Conservation (phyloP, 2,329 filamentous ascomycete species). For the Colletotrichum phormii region DNA sequence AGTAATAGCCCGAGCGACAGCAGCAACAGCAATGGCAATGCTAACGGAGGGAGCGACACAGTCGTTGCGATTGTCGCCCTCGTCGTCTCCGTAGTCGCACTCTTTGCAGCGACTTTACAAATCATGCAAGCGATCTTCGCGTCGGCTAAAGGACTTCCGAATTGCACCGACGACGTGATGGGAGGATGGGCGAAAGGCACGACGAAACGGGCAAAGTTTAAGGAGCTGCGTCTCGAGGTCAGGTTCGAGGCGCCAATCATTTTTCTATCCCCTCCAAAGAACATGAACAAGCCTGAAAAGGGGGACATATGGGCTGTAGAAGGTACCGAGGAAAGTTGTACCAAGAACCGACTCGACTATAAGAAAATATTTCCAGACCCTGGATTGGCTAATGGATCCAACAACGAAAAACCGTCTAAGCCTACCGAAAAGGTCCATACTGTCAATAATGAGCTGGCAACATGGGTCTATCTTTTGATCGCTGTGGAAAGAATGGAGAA, state of each 20-base stretch:
- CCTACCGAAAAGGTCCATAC: constrained; percentile 9
- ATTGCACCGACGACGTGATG: constrained; percentile 22
- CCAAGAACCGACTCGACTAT: neutral
- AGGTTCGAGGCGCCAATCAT: constrained; percentile 29
- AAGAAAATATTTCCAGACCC: neutral
- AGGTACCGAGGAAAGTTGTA: neutral
- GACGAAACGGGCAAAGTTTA: neutral
- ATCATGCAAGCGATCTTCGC: constrained; percentile 21
- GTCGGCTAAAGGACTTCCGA: constrained; percentile 8
- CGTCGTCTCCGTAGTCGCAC: constrained; percentile 14
- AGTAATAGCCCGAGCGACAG: neutral
- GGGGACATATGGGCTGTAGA: neutral
- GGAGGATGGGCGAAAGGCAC: constrained; percentile 14
- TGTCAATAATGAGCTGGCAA: constrained; percentile 17
- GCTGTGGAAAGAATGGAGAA: constrained; percentile 27
- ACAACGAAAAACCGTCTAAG: neutral
- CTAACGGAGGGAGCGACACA: neutral
- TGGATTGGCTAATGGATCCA: neutral
- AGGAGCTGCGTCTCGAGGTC: constrained; percentile 15
- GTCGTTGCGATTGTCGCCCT: constrained; percentile 16
- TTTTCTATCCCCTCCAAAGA: constrained; percentile 5
- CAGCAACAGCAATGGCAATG: neutral
- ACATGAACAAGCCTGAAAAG: neutral
- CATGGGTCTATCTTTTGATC: constrained; percentile 9
- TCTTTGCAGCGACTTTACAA: constrained; percentile 12